Conservation (phyloP, 106 monocot species). For the Acanthochlamys bracteata region DNA sequence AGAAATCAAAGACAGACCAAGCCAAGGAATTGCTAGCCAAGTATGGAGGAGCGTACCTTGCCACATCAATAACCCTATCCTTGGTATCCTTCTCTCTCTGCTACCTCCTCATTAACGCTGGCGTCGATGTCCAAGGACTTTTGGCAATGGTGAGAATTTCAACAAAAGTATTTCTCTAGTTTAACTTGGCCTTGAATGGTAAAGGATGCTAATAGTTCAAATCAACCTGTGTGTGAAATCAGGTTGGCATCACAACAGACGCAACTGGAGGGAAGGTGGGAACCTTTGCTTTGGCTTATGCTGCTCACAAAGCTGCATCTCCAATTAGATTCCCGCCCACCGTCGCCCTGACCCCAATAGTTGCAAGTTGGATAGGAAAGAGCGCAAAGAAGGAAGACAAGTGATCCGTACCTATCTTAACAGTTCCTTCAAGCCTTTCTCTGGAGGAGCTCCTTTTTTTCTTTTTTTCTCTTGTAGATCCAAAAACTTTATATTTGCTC, state of each 20-base stretch:
- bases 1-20: constrained; percentile 68
- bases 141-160: constrained; percentile 51
- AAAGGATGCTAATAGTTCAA: too few species aligned
- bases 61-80: constrained; percentile 87
- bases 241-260: constrained; percentile 66
- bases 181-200: neutral
- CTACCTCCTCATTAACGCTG: constrained; percentile 70
- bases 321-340: constrained; percentile 96
- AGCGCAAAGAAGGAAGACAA: constrained; percentile 27
- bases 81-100: constrained; percentile 86
- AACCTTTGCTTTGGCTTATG: constrained; percentile 82
- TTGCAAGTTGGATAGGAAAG: constrained; percentile 93
- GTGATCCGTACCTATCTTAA: neutral
- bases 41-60: constrained; percentile 90
- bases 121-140: constrained; percentile 69
- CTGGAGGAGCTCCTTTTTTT: neutral
- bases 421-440: neutral
- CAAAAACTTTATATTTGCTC: too few species aligned
- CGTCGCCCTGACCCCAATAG: constrained; percentile 81
- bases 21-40: constrained; percentile 86
- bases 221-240: neutral
- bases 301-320: constrained; percentile 90
- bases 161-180: neutral
- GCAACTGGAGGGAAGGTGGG: constrained; percentile 86
- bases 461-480: too few species aligned